These are phyloP conservation scores for Wallacemonas sp. DNA, from an alignment of 208 protist genomes.

Conservation along the genomic window DNA sequence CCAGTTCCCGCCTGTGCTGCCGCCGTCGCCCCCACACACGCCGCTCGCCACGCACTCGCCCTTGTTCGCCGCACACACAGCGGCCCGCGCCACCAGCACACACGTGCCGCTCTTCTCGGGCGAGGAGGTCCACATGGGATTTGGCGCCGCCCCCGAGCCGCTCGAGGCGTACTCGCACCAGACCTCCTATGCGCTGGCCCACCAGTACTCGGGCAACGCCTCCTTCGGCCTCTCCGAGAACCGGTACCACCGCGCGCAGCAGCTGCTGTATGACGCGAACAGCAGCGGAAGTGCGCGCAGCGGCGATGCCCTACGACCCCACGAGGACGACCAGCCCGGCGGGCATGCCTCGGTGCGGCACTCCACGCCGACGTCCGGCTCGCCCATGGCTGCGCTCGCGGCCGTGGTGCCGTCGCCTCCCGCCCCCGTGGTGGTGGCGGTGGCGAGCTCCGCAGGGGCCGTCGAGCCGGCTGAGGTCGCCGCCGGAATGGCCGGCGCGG, in stretches of 20 bases:
- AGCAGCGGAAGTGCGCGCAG: not conserved
- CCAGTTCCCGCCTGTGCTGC: not conserved
- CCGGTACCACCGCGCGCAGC: constrained; percentile 4
- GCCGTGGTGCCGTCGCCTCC: not conserved
- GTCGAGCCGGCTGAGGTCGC: not conserved
- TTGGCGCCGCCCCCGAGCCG: not conserved
- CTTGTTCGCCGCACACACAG: not conserved
- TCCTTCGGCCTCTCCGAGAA: constrained; percentile 43
- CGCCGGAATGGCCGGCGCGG: no score
- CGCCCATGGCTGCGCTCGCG: not conserved
- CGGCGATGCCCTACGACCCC: not conserved
- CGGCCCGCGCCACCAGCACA: not conserved
- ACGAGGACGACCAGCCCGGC: not conserved
- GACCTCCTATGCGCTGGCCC: constrained; percentile 23
- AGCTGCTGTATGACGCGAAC: constrained; percentile 1
- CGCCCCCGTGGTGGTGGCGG: no score
- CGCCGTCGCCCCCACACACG: not conserved
- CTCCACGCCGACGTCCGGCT: not conserved
- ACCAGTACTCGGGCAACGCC: constrained; percentile 53
- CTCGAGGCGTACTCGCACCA: constrained; percentile 18
- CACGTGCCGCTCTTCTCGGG: not conserved
- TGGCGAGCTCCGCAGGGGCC: not conserved
- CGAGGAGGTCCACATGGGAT: not conserved
- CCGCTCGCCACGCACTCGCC: not conserved
- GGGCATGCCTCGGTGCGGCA: not conserved